Evolutionary conservation across 352 stramenopile species (phyloP).

Genomic region (Pythium monospermum): DNA sequence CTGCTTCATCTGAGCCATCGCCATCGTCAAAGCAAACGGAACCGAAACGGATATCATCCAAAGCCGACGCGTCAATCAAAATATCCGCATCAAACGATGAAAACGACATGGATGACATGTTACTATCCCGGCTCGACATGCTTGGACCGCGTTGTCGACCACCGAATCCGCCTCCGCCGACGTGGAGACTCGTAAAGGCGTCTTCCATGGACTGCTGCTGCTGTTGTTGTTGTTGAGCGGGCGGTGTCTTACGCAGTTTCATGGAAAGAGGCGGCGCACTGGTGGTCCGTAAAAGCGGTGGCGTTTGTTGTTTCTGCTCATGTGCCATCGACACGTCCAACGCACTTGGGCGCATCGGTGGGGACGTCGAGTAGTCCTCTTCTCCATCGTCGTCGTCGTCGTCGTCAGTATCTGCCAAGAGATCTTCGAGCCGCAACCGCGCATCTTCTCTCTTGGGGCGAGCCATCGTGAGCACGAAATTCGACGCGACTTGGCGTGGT

Average conservation of each 20-base stretch:
- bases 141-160: too few relatives aligned
- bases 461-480: constrained; percentile 14
- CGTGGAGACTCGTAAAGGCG: neutral
- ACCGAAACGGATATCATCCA: constrained; percentile 9
- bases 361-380: constrained; percentile 16
- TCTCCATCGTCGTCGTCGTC: too few relatives aligned
- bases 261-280: constrained; percentile 6
- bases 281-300: constrained; percentile 9
- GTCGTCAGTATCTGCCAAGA: constrained; percentile 19
- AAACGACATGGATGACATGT: constrained; percentile 16
- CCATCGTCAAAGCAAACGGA: constrained; percentile 6
- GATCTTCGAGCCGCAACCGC: constrained; percentile 13
- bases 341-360: constrained; percentile 13
- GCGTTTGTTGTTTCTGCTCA: constrained; percentile 6
- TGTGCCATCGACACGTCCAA: too few relatives aligned
- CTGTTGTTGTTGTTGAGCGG: neutral
- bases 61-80: constrained; percentile 12
- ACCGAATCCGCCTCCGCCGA: constrained; percentile 1
- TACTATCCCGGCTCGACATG: constrained; percentile 15
- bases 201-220: constrained; percentile 1
- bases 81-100: constrained; percentile 20
- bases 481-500: constrained; percentile 8
- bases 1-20: constrained; percentile 7
- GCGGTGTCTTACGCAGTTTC: neutral
- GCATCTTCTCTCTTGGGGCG: constrained; percentile 12